Evolutionary conservation across 306 rosid species (phyloP).

Genomic region (Inga oerstediana): DNA sequence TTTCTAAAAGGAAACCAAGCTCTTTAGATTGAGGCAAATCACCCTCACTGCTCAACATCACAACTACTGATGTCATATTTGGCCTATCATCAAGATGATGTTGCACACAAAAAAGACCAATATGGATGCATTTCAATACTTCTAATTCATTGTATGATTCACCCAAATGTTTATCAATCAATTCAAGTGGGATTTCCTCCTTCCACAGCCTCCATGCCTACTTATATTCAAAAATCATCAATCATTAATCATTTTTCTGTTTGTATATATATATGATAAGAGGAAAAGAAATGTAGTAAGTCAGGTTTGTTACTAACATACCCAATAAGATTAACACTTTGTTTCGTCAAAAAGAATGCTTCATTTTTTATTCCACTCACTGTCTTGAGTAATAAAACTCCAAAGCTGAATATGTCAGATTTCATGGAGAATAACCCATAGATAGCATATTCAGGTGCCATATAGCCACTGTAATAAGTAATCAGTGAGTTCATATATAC

Average conservation of each 20-base stretch:
- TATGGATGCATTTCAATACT: conserved; percentile 43
- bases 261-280: background rate
- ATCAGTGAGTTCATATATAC: background rate
- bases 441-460: background rate
- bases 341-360: background rate
- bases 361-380: background rate
- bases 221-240: background rate
- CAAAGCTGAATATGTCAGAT: background rate
- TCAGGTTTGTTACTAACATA: background rate
- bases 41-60: conserved; percentile 45
- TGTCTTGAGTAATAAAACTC: background rate
- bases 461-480: background rate
- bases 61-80: conserved; percentile 46
- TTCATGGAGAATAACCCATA: background rate
- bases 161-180: conserved; percentile 27
- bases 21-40: conserved; percentile 46
- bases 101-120: conserved; percentile 56
- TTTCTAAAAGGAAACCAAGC: conserved; percentile 32
- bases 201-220: conserved; percentile 40
- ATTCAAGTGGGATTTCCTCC: conserved; percentile 12
- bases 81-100: conserved; percentile 49
- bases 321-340: background rate
- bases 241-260: background rate
- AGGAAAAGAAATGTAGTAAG: background rate
- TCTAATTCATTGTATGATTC: background rate